These are phyloP conservation scores for Sarocladiaceae sp. DNA, from an alignment of 2,329 filamentous ascomycete genomes.

Conservation along the genomic window DNA sequence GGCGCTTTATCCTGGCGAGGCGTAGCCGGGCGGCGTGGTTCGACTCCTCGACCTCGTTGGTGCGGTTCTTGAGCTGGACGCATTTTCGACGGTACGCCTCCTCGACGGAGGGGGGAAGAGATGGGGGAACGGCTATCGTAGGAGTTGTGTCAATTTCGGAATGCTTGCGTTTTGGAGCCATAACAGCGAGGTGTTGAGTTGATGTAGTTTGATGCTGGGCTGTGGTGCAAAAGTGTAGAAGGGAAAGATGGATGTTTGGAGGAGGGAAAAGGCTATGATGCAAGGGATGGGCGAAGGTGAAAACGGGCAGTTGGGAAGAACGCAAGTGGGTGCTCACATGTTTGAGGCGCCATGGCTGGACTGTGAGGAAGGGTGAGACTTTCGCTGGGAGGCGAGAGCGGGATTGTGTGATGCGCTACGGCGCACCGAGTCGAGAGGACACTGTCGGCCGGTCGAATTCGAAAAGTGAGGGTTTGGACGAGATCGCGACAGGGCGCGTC, in stretches of 20 bases:
- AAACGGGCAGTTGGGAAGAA: no score
- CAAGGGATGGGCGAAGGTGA: conserved; percentile 6
- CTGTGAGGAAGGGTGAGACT: background rate
- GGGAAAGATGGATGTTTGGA: background rate
- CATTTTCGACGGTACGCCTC: conserved; percentile 95
- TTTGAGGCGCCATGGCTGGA: conserved; percentile 15
- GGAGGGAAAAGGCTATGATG: background rate
- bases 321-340: conserved; percentile 12
- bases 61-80: conserved; percentile 85
- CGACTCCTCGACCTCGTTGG: conserved; percentile 84
- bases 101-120: conserved; percentile 82
- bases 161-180: conserved; percentile 30
- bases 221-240: background rate
- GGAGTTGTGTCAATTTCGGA: conserved; percentile 25
- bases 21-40: conserved; percentile 79
- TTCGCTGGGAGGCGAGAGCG: background rate
- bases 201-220: background rate
- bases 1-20: conserved; percentile 72
- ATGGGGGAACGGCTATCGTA: conserved; percentile 45
- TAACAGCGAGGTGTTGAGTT: conserved; percentile 14
- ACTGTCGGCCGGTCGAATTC: no score
- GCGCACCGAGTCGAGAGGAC: background rate
- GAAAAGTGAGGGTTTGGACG: no score
- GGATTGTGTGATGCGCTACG: background rate
- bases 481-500: no score